These are phyloP conservation scores for Hygrocybe coccinea DNA, from an alignment of 768 basidiomycete species.

Conservation along the genomic window DNA sequence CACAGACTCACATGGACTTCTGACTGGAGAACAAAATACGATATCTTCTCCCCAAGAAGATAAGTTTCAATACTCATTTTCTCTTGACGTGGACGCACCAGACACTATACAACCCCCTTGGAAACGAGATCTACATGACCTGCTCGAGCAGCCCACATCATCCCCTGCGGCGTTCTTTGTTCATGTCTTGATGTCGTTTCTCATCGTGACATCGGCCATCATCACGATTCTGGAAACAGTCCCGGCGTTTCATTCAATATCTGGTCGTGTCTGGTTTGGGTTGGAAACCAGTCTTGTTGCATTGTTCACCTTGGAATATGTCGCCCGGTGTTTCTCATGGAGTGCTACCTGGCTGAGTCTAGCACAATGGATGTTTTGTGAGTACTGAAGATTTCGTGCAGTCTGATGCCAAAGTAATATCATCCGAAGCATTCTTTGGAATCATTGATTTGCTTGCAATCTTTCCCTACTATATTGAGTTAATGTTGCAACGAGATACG, in stretches of 20 bases:
- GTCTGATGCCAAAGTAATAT: conserved; percentile 13
- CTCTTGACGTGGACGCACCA: conserved; percentile 34
- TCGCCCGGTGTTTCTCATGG: conserved; percentile 70
- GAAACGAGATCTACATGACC: conserved; percentile 61
- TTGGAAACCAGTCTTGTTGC: conserved; percentile 80
- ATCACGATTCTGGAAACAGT: conserved; percentile 79
- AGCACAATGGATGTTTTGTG: conserved; percentile 66
- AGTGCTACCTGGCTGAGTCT: conserved; percentile 59
- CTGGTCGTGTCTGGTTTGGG: conserved; percentile 77
- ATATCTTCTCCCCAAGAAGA: conserved; percentile 34
- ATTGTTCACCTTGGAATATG: conserved; percentile 83
- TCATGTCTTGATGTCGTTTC: conserved; percentile 62
- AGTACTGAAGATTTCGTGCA: conserved; percentile 16
- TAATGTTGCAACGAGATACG: conserved; percentile 79
- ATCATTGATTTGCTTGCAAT: conserved; percentile 84
- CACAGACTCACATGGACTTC: conserved; percentile 22
- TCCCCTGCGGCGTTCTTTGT: conserved; percentile 72
- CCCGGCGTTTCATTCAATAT: conserved; percentile 65
- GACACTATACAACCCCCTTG: conserved; percentile 44
- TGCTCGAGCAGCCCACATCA: conserved; percentile 78
- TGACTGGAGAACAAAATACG: conserved; percentile 38
- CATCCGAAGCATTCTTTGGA: conserved; percentile 65
- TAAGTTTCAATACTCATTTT: conserved; percentile 33
- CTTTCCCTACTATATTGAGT: conserved; percentile 84
- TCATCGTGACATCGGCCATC: conserved; percentile 70